Conservation (phyloP, 805 yeast species). For the Candida dendrica region DNA sequence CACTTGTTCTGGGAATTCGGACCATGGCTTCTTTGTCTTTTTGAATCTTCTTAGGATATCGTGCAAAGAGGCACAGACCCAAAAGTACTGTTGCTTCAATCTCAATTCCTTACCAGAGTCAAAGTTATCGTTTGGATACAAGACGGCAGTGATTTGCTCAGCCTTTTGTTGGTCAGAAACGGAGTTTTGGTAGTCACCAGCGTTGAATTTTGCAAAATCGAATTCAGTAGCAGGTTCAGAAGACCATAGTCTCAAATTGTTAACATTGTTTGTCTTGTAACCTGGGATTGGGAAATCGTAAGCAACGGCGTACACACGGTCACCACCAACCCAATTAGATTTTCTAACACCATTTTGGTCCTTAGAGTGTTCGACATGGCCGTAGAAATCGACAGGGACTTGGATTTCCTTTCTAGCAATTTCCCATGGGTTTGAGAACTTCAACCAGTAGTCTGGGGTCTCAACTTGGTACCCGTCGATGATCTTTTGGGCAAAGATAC, state of each 20-base stretch:
- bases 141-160: slow-evolving; percentile 85
- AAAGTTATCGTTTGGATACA: slow-evolving; percentile 92
- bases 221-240: slow-evolving; percentile 87
- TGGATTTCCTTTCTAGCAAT: slow-evolving; percentile 80
- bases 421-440: slow-evolving; percentile 90
- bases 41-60: slow-evolving; percentile 88
- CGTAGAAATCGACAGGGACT: slow-evolving; percentile 86
- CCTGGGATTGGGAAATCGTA: slow-evolving; percentile 94
- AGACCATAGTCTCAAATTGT: slow-evolving; percentile 86
- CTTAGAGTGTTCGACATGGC: slow-evolving; percentile 42
- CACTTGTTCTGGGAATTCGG: slow-evolving; percentile 73
- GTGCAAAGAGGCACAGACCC: slow-evolving; percentile 92
- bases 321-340: slow-evolving; percentile 83
- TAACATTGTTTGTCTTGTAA: slow-evolving; percentile 71
- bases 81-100: slow-evolving; percentile 90
- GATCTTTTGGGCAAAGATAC: slow-evolving; percentile 85
- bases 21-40: slow-evolving; percentile 71
- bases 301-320: slow-evolving; percentile 82
- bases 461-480: slow-evolving; percentile 92
- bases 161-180: slow-evolving; percentile 83
- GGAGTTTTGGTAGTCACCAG: slow-evolving; percentile 84
- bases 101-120: slow-evolving; percentile 86
- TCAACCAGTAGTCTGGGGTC: slow-evolving; percentile 91
- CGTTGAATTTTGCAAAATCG: slow-evolving; percentile 84
- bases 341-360: slow-evolving; percentile 46